Conservation (phyloP, 2,329 filamentous ascomycete species). For the Fusarium sp. region DNA sequence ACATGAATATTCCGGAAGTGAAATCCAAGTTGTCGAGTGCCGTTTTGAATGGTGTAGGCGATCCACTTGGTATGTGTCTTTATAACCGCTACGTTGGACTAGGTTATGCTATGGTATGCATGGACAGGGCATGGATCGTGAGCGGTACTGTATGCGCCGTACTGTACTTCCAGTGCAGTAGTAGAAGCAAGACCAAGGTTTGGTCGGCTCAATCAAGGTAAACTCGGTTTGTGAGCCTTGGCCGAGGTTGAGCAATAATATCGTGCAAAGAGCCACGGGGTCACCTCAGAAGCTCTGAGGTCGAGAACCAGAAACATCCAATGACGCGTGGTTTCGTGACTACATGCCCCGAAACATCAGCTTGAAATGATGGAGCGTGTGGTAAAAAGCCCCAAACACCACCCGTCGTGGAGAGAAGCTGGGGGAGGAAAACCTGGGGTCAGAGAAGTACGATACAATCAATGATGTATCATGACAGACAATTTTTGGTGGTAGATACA, state of each 20-base stretch:
- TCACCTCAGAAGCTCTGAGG: slow-evolving; percentile 20
- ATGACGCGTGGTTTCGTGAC: background rate
- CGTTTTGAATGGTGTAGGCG: slow-evolving; percentile 31
- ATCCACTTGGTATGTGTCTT: slow-evolving; percentile 28
- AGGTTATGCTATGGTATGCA: slow-evolving; percentile 19
- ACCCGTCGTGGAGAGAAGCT: slow-evolving; percentile 10
- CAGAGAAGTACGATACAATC: slow-evolving; percentile 24
- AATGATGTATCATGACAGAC: slow-evolving; percentile 17
- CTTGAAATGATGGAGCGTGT: slow-evolving; percentile 3
- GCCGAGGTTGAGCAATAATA: slow-evolving; percentile 37
- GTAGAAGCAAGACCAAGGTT: background rate
- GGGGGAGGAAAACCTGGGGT: slow-evolving; percentile 27
- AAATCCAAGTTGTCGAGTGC: slow-evolving; percentile 18
- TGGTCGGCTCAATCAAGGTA: background rate
- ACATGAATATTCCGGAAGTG: slow-evolving; percentile 21
- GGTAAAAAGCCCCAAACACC: slow-evolving; percentile 20
- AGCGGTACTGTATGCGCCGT: slow-evolving; percentile 21
- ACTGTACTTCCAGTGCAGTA: background rate
- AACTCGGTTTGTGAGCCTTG: slow-evolving; percentile 1
- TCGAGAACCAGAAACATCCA: slow-evolving; percentile 20
- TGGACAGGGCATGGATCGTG: slow-evolving; percentile 23
- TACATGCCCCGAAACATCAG: slow-evolving; percentile 17
- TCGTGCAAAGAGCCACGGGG: slow-evolving; percentile 37
- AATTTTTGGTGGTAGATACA: too few species aligned
- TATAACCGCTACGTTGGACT: slow-evolving; percentile 27